Evolutionary conservation across 257 asterid genomes (phyloP).

Genomic region (Gentiana straminea): DNA sequence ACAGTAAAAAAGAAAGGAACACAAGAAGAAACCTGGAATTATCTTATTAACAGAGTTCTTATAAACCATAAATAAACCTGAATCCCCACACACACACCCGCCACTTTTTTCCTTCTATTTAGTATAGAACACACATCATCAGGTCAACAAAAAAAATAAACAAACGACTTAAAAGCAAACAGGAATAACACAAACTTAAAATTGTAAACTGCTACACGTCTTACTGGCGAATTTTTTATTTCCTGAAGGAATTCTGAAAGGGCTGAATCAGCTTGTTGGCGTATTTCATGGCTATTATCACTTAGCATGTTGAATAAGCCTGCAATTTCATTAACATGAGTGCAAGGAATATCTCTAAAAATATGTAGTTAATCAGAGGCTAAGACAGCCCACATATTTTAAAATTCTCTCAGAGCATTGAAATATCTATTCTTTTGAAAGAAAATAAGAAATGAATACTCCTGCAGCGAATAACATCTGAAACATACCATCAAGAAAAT

Average conservation of each 20-base stretch:
- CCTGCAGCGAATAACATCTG: conserved; percentile 2
- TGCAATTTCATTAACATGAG: conserved; percentile 25
- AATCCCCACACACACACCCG: no score
- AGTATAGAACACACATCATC: neutral
- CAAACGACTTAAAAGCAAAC: neutral
- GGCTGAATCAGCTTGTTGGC: conserved; percentile 99
- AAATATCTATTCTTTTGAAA: conserved; percentile 1
- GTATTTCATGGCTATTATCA: conserved; percentile 93
- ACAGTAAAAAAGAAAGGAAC: no score
- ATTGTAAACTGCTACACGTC: conserved; percentile 15
- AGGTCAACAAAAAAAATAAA: neutral
- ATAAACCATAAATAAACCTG: no score
- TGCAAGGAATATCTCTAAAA: neutral
- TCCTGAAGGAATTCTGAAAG: conserved; percentile 99
- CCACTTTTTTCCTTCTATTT: no score
- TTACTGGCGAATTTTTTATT: conserved; percentile 98
- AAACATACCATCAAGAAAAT: conserved; percentile 93
- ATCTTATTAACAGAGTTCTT: no score
- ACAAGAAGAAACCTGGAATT: no score
- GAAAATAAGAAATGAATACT: neutral
- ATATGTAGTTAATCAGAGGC: no score
- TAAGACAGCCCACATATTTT: no score
- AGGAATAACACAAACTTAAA: neutral
- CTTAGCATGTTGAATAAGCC: conserved; percentile 98
- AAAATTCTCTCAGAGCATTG: neutral